Conservation (phyloP, 768 basidiomycete genomes). For the Saitozyma sp. region DNA sequence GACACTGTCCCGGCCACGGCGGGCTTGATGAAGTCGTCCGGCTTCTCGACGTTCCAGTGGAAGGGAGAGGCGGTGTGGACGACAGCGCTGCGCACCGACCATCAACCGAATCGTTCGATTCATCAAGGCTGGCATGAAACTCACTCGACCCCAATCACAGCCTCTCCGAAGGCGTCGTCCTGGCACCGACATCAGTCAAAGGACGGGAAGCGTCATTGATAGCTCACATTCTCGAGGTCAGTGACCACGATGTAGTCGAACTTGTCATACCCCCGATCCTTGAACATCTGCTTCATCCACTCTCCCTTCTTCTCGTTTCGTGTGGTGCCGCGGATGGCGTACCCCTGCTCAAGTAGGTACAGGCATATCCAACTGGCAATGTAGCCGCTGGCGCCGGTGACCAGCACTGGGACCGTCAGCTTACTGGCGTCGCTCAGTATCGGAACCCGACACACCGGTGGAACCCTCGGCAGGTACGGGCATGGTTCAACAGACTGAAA, state of each 20-base stretch:
- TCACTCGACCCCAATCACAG: slow-evolving; percentile 14
- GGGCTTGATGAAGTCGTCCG: slow-evolving; percentile 18
- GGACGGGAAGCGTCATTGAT: background rate
- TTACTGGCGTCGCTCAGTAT: background rate
- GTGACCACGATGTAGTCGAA: slow-evolving; percentile 15
- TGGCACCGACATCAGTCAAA: background rate
- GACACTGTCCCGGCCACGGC: slow-evolving; percentile 15
- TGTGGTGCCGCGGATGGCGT: slow-evolving; percentile 11
- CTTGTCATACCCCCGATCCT: slow-evolving; percentile 5
- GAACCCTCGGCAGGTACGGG: no score
- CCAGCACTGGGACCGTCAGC: slow-evolving; percentile 11
- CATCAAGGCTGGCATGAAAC: background rate
- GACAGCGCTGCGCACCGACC: slow-evolving; percentile 7
- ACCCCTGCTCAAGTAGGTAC: slow-evolving; percentile 19
- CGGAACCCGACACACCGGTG: no score
- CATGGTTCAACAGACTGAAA: no score
- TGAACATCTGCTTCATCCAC: slow-evolving; percentile 14
- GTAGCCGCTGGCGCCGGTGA: slow-evolving; percentile 24
- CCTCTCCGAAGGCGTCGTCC: slow-evolving; percentile 17
- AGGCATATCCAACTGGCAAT: slow-evolving; percentile 19
- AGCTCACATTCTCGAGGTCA: slow-evolving; percentile 14
- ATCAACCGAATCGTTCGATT: background rate
- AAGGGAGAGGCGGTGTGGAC: slow-evolving; percentile 20
- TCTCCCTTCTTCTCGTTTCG: slow-evolving; percentile 16
- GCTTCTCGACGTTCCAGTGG: slow-evolving; percentile 14